Evolutionary conservation across 345 rosid species (phyloP).

Genomic region (Corchorus olitorius): DNA sequence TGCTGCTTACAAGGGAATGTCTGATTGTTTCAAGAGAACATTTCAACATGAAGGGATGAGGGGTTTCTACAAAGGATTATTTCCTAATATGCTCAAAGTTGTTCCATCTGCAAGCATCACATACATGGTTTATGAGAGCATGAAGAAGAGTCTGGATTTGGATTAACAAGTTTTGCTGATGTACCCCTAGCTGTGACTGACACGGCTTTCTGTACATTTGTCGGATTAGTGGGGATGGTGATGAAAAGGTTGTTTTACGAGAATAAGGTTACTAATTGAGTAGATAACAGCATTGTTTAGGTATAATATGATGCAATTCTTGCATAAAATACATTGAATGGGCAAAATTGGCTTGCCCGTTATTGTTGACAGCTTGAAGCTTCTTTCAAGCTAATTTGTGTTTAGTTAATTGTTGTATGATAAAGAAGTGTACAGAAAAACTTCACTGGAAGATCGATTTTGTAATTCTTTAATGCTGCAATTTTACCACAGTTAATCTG

Average conservation of each 20-base stretch:
- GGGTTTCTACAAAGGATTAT: constrained; percentile 84
- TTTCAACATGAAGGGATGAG: constrained; percentile 62
- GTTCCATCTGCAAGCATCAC: constrained; percentile 57
- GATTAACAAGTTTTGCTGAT: constrained; percentile 35
- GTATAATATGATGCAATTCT: constrained; percentile 10
- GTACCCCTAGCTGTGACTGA: constrained; percentile 19
- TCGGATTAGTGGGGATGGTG: constrained; percentile 9
- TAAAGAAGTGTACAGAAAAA: constrained; percentile 26
- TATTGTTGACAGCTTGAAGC: constrained; percentile 25
- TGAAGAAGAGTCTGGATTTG: constrained; percentile 80
- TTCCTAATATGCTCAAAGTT: constrained; percentile 81
- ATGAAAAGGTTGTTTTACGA: constrained; percentile 11
- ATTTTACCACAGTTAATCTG: background rate
- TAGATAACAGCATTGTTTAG: constrained; percentile 24
- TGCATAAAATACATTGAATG: constrained; percentile 24
- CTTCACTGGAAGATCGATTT: constrained; percentile 17
- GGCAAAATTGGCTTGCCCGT: constrained; percentile 36
- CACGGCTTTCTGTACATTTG: constrained; percentile 30
- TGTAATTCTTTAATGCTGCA: constrained; percentile 19
- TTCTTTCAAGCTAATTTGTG: constrained; percentile 23
- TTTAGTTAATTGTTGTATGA: constrained; percentile 35
- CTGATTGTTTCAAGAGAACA: constrained; percentile 76
- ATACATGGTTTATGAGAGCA: constrained; percentile 68
- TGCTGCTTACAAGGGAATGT: constrained; percentile 62
- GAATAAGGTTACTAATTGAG: constrained; percentile 28